Percentiles rank a stretch among this genome's conserved stretches.
Evolutionary conservation across 176 grass and related monocot species (phyloP).

Genomic region (Lolium multiflorum): DNA sequence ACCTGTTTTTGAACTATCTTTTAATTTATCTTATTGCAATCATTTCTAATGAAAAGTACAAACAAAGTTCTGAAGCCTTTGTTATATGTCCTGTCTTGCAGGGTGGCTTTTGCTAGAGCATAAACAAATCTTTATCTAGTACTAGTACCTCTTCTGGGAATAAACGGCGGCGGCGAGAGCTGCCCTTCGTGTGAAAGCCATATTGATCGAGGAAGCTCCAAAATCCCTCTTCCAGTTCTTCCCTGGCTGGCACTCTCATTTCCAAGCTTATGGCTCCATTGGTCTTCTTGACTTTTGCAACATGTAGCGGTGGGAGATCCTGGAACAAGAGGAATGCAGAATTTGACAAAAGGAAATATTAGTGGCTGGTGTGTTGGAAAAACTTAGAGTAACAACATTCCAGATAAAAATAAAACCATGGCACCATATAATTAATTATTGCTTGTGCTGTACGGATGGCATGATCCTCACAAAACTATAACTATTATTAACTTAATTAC

Average conservation of each 20-base stretch:
- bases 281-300: slow-evolving; percentile 36
- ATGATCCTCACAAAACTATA: not conserved
- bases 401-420: not conserved
- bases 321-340: slow-evolving; percentile 10
- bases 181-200: slow-evolving; percentile 29
- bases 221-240: slow-evolving; percentile 36
- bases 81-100: not conserved
- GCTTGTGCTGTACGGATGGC: not conserved
- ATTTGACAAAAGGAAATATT: not conserved
- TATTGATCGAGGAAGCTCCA: slow-evolving; percentile 54
- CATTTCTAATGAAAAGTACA: slow-evolving; percentile 1
- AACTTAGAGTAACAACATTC: not conserved
- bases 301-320: slow-evolving; percentile 34
- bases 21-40: not conserved
- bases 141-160: slow-evolving; percentile 47
- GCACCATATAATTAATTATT: not conserved
- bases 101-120: not conserved
- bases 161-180: slow-evolving; percentile 26
- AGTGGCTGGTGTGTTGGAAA: not conserved
- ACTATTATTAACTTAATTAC: not conserved
- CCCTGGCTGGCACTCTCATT: slow-evolving; percentile 31
- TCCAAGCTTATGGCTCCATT: slow-evolving; percentile 47
- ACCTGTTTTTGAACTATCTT: not conserved
- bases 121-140: not conserved
- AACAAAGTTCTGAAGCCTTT: slow-evolving; percentile 3